Percentiles rank a stretch among this genome's conserved stretches.
Evolutionary conservation across 225 moss, liverwort and hornwort species (phyloP).

Genomic region (Pleurozium schreberi): DNA sequence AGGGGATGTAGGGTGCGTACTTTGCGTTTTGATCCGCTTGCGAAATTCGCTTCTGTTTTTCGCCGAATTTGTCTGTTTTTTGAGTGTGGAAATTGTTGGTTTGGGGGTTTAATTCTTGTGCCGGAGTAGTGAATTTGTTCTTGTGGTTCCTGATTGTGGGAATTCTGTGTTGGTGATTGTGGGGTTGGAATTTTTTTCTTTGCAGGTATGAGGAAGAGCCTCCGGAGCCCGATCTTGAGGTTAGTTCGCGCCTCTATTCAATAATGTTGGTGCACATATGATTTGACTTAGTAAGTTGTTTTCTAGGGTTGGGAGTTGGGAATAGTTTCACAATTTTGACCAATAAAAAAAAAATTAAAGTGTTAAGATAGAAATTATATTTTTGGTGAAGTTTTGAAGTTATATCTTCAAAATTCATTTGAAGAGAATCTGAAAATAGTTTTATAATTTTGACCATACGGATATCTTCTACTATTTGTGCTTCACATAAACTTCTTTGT

Average conservation of each 20-base stretch:
- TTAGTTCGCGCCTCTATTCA: not conserved
- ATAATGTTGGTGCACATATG: not conserved
- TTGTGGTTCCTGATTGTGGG: not conserved
- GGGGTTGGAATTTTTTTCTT: not conserved
- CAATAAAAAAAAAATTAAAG: no score
- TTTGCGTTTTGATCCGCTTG: not conserved
- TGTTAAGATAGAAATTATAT: no score
- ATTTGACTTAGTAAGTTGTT: not conserved
- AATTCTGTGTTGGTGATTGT: not conserved
- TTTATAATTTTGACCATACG: no score
- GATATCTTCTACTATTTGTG: no score
- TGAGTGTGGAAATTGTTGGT: not conserved
- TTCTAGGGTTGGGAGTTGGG: not conserved
- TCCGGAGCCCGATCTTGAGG: conserved; percentile 85
- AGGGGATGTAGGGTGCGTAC: conserved; percentile 49
- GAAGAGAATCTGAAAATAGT: no score
- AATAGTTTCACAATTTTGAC: no score
- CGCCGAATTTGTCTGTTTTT: not conserved
- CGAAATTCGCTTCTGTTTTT: not conserved
- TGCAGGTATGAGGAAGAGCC: conserved; percentile 88
- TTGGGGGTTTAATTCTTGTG: not conserved
- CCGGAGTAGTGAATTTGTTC: not conserved
- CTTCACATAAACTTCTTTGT: no score
- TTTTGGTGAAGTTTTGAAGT: no score
- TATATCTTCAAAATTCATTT: no score